A percentile compares a stretch with the other conserved stretches of the same genome.
Evolutionary conservation across 495 filamentous ascomycete species (phyloP).

Genomic region (Penicillium argentinense): DNA sequence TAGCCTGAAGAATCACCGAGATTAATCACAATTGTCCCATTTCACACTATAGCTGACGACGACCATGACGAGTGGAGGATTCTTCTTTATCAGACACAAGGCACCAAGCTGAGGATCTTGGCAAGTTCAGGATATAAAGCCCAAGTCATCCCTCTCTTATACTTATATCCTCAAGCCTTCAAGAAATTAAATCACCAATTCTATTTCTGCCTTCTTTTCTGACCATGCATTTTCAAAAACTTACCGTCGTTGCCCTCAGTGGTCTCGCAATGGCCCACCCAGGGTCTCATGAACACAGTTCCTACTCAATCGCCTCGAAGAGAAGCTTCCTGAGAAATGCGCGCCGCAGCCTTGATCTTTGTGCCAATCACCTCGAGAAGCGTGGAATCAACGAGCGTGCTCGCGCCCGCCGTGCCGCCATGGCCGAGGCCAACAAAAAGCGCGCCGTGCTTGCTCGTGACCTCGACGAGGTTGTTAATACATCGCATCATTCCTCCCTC

Average conservation of each 20-base stretch:
- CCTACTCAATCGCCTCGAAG: slow-evolving; percentile 13
- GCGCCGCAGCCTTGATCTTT: slow-evolving; percentile 16
- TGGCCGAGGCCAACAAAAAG: slow-evolving; percentile 15
- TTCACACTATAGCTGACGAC: slow-evolving; percentile 5
- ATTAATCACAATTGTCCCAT: too few species aligned
- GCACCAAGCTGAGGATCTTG: too few species aligned
- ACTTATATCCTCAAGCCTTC: too few species aligned
- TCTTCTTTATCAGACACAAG: too few species aligned
- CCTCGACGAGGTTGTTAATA: slow-evolving; percentile 19
- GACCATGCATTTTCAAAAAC: slow-evolving; percentile 15
- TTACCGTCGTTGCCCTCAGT: slow-evolving; percentile 17
- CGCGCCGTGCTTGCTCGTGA: slow-evolving; percentile 14
- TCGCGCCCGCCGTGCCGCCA: slow-evolving; percentile 21
- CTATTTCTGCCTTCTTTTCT: background rate
- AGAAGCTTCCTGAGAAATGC: slow-evolving; percentile 20
- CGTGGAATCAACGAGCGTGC: slow-evolving; percentile 23
- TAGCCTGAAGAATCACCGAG: too few species aligned
- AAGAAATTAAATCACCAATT: background rate
- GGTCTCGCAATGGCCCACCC: slow-evolving; percentile 21
- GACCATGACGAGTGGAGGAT: slow-evolving; percentile 5
- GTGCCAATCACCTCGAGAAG: slow-evolving; percentile 17
- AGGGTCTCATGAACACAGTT: slow-evolving; percentile 20
- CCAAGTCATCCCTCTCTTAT: too few species aligned
- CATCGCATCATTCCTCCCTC: slow-evolving; percentile 16
- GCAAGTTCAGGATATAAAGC: background rate